Conservation (phyloP, 805 yeast genomes). For the Saturnispora saitoi region DNA sequence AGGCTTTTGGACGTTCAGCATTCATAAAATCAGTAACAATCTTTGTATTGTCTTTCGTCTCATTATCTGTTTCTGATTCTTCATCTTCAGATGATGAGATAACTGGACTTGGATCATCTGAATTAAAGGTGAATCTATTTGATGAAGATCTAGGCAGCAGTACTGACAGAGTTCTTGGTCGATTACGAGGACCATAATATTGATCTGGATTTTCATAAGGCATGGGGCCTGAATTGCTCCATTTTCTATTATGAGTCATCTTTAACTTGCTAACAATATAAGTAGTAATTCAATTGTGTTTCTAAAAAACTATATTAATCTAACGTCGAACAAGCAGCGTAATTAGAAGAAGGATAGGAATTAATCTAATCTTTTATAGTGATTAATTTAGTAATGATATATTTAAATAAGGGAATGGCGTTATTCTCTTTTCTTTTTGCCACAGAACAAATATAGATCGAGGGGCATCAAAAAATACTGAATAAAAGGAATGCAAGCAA, state of each 20-base stretch:
- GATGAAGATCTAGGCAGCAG: constrained; percentile 7
- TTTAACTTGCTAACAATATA: neutral
- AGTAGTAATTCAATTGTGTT: too few species aligned
- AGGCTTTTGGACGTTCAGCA: neutral
- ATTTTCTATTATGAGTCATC: constrained; percentile 1
- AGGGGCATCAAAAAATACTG: too few species aligned
- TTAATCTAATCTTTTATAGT: neutral
- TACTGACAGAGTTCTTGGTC: constrained; percentile 4
- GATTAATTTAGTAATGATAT: neutral
- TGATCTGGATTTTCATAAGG: constrained; percentile 5
- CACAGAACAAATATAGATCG: neutral
- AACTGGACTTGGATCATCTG: constrained; percentile 10
- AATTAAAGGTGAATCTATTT: constrained; percentile 3
- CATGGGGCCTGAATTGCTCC: constrained; percentile 2
- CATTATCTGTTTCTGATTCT: constrained; percentile 6
- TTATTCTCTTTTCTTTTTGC: neutral
- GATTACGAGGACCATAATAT: constrained; percentile 6
- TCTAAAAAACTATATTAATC: neutral
- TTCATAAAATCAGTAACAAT: neutral
- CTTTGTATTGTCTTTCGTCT: constrained; percentile 5
- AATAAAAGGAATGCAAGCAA: too few species aligned
- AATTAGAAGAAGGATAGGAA: neutral
- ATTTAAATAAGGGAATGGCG: neutral
- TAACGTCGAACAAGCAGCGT: neutral
- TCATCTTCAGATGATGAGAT: constrained; percentile 14